Percentiles rank a stretch among this genome's conserved stretches.
phyloP scores from a whole-genome alignment of 257 asterid species.

The Fraxinus excelsior region DNA sequence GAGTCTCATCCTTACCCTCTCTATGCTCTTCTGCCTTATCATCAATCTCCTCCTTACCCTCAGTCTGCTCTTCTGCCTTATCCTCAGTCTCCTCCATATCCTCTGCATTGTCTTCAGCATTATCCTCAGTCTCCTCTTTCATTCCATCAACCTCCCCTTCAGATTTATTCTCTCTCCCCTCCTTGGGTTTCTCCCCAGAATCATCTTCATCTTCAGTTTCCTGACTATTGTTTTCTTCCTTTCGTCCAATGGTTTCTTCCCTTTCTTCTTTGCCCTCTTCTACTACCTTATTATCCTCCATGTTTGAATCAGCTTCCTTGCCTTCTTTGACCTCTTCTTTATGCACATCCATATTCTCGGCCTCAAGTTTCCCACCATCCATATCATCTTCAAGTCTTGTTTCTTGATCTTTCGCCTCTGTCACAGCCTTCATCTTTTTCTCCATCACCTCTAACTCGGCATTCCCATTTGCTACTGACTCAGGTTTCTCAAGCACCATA shows the following conservation, averaged over 20 bases:
- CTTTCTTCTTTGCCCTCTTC: conserved; percentile 25
- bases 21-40: conserved; percentile 31
- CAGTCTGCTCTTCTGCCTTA: conserved; percentile 33
- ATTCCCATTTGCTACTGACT: conserved; percentile 47
- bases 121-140: conserved; percentile 20
- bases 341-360: conserved; percentile 47
- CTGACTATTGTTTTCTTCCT: conserved; percentile 9
- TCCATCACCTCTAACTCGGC: conserved; percentile 24
- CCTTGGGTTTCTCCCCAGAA: conserved; percentile 15
- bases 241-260: conserved; percentile 9
- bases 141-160: background rate
- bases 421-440: conserved; percentile 27
- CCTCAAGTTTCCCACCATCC: conserved; percentile 32
- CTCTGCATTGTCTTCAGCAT: conserved; percentile 26
- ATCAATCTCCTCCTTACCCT: conserved; percentile 27
- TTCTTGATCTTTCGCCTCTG: conserved; percentile 31
- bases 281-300: conserved; percentile 26
- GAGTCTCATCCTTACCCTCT: conserved; percentile 27
- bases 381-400: conserved; percentile 34
- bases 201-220: conserved; percentile 7
- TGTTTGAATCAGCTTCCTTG: conserved; percentile 26
- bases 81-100: conserved; percentile 14
- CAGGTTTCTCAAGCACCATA: conserved; percentile 42
- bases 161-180: background rate
- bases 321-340: conserved; percentile 35